A percentile compares a stretch with the other conserved stretches of the same genome.
Conservation (phyloP, 169 alveolate genomes). For the Plasmodium cynomolgi region DNA sequence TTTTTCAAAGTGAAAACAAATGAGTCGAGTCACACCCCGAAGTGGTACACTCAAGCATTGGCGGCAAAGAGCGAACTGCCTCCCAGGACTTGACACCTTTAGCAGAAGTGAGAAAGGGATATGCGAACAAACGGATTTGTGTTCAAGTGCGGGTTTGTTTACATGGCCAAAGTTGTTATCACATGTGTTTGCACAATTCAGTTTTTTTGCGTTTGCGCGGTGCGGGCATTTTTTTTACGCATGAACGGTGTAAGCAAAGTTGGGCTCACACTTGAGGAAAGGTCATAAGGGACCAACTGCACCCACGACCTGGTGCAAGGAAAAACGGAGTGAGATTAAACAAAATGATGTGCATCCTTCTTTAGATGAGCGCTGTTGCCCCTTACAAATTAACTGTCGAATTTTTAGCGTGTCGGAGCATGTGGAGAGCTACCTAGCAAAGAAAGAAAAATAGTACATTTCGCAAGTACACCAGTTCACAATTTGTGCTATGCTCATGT, state of each 20-base stretch:
- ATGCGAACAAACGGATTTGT: not conserved
- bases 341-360: not conserved
- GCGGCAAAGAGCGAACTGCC: not conserved
- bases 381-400: not conserved
- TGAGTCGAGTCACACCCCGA: not conserved
- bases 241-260: not conserved
- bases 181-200: not conserved
- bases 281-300: not conserved
- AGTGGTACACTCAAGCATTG: not conserved
- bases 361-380: not conserved
- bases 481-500: not conserved
- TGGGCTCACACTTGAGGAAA: not conserved
- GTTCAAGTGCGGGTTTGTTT: not conserved
- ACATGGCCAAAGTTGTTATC: not conserved
- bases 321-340: not conserved
- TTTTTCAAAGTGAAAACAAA: not conserved
- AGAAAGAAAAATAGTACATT: not conserved
- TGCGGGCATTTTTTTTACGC: not conserved
- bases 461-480: not conserved
- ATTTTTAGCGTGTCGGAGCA: not conserved
- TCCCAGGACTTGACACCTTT: not conserved
- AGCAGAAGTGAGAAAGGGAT: not conserved
- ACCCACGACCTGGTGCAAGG: conserved; percentile 5
- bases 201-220: not conserved
- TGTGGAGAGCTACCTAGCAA: not conserved